Evolutionary conservation across 495 filamentous ascomycete species (phyloP), one percentile per base, ranked within the genome.

Genomic region (Pseudomonodictys pantanalensis): DNA sequence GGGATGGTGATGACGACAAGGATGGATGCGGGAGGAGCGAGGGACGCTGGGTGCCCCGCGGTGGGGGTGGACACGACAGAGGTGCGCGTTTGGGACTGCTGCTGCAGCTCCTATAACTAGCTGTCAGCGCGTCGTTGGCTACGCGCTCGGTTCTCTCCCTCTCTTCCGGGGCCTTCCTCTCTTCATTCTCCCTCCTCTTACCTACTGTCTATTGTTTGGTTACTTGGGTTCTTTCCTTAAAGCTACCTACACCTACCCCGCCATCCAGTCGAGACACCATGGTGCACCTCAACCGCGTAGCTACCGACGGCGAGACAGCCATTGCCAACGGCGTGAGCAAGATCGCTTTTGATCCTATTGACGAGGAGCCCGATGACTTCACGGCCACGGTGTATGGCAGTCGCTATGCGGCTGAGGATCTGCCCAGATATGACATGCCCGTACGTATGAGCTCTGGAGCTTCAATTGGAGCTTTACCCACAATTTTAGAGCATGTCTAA

Each of bases 371-470:
- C 5, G 84, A 86, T 62, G 78, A 78, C 61, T 86, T 83, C 76
- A 86, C 81, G 29, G 82, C 83, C 29, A 89, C 85, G 64, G 90
- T 96, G 61, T 96, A 96, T 68, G 91, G 91, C 67, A 88, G 85
- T 45, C 81, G 77, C 28, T 96, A 88, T 70, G 91, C 91, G 11
- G 83, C 84, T 28, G 72, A 84, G 63, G 87, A 91, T 71, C 80
- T 96, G 48, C 88, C 89, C 33, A 83, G 81, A 66, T 80, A 86
- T 69, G 86, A 90, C 72, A 95, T 96, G 87, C 91, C 91, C n/a
- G 91, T 50, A 24, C 2, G 43, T 3, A 38, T 9, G 3, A 20
- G 11, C 7, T 30, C 12, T 17, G 18, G 39, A 4, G 25, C 20
- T 12, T n/a, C 3, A 5, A 15, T 41, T 5, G 15, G 38, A 15